Evolutionary conservation across 208 protist species (phyloP).

Genomic region (Leptomonas pyrrhocoris): DNA sequence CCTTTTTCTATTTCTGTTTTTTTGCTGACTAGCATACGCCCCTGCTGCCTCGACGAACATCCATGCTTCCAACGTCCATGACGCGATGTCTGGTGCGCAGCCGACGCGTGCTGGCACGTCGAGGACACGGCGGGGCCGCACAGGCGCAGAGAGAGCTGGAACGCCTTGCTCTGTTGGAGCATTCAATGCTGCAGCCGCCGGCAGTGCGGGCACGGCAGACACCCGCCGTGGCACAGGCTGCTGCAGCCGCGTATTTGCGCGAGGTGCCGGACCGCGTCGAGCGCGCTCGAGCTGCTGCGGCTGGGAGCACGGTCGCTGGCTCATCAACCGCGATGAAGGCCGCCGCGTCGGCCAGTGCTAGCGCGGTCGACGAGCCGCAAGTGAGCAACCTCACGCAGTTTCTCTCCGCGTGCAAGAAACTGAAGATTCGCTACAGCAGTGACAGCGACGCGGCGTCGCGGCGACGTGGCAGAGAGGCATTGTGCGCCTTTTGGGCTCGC

Average conservation of each 20-base stretch:
- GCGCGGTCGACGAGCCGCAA: background rate
- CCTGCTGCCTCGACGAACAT: slow-evolving; percentile 24
- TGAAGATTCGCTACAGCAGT: slow-evolving; percentile 46
- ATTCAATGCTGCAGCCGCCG: slow-evolving; percentile 20
- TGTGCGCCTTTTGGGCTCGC: slow-evolving; percentile 60
- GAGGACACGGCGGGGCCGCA: slow-evolving; percentile 34
- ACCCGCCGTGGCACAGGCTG: background rate
- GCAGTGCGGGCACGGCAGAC: slow-evolving; percentile 6
- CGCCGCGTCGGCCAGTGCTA: background rate
- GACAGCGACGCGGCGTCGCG: slow-evolving; percentile 37
- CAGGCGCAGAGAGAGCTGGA: slow-evolving; percentile 31
- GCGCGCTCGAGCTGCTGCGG: background rate
- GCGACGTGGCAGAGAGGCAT: slow-evolving; percentile 32
- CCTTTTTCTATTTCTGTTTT: slow-evolving; percentile 38
- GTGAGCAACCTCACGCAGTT: slow-evolving; percentile 66
- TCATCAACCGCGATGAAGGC: background rate
- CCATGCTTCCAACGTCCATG: background rate
- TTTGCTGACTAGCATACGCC: slow-evolving; percentile 16
- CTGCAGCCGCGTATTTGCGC: slow-evolving; percentile 29
- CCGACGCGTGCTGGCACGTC: slow-evolving; percentile 18
- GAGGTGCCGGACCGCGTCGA: slow-evolving; percentile 27
- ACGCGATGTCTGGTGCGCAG: background rate
- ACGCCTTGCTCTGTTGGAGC: slow-evolving; percentile 34
- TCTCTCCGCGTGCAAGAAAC: slow-evolving; percentile 52
- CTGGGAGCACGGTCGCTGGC: background rate